These are phyloP conservation scores for Aspergillus cavernicola DNA, from an alignment of 495 filamentous ascomycete genomes.

Conservation along the genomic window DNA sequence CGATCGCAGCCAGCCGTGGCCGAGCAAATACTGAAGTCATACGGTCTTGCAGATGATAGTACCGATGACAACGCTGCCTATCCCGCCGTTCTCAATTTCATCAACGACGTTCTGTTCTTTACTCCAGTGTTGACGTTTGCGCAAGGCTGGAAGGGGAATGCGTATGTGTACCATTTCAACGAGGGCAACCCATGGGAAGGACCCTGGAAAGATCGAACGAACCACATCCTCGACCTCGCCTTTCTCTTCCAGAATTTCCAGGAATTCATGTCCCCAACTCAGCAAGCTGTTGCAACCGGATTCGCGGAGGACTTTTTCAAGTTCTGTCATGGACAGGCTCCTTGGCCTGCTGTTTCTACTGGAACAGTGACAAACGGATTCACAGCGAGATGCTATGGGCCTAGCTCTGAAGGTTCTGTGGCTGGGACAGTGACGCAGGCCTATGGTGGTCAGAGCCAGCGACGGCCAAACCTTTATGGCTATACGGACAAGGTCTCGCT, in stretches of 20 bases:
- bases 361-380: conserved; percentile 18
- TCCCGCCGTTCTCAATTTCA: conserved; percentile 30
- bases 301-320: conserved; percentile 43
- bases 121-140: conserved; percentile 29
- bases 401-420: conserved; percentile 14
- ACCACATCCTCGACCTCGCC: conserved; percentile 45
- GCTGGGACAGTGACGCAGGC: conserved; percentile 9
- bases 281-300: conserved; percentile 24
- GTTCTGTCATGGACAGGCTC: conserved; percentile 38
- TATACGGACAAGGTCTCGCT: conserved; percentile 15
- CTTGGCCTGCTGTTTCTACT: conserved; percentile 30
- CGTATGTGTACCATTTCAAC: conserved; percentile 48
- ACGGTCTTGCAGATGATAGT: conserved; percentile 23
- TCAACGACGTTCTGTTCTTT: conserved; percentile 38
- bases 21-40: conserved; percentile 28
- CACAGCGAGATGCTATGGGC: conserved; percentile 26
- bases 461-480: conserved; percentile 25
- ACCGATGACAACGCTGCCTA: conserved; percentile 32
- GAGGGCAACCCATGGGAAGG: conserved; percentile 48
- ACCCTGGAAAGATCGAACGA: conserved; percentile 34
- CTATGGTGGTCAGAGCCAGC: conserved; percentile 23
- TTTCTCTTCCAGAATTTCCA: conserved; percentile 46
- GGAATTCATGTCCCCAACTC: conserved; percentile 29
- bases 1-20: conserved; percentile 16
- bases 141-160: conserved; percentile 32